Evolutionary conservation across 2,329 filamentous ascomycete species (phyloP).

Genomic region (Fusarium sp.): DNA sequence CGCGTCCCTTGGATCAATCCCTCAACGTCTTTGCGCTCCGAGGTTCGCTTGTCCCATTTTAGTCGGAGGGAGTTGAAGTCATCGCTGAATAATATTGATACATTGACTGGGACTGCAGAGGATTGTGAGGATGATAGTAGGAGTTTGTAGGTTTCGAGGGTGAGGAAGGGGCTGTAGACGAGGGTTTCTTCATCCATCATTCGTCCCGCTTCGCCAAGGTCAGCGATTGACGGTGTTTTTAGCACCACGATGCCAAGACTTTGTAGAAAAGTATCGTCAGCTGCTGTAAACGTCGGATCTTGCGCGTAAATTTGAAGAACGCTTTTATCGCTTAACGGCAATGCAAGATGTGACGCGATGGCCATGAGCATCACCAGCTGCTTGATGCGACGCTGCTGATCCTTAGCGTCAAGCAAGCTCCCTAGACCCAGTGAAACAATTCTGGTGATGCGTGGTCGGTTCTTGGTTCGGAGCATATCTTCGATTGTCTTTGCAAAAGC

Average conservation of each 20-base stretch:
- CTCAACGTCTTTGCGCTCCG: slow-evolving; percentile 39
- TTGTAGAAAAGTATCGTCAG: slow-evolving; percentile 35
- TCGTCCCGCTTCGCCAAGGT: slow-evolving; percentile 37
- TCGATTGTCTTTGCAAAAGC: slow-evolving; percentile 27
- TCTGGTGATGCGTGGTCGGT: slow-evolving; percentile 30
- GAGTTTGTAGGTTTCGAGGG: slow-evolving; percentile 37
- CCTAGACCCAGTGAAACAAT: slow-evolving; percentile 38
- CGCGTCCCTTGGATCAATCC: slow-evolving; percentile 30
- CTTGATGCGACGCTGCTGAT: slow-evolving; percentile 41
- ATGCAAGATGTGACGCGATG: slow-evolving; percentile 29
- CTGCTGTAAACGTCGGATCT: slow-evolving; percentile 39
- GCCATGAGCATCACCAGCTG: slow-evolving; percentile 39
- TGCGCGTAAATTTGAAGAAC: slow-evolving; percentile 32
- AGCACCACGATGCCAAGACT: slow-evolving; percentile 32
- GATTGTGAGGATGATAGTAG: slow-evolving; percentile 17
- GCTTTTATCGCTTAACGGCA: neutral
- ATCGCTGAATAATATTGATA: slow-evolving; percentile 38
- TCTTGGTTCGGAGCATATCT: slow-evolving; percentile 34
- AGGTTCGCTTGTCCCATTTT: slow-evolving; percentile 43
- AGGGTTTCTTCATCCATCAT: slow-evolving; percentile 39
- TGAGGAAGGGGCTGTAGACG: slow-evolving; percentile 44
- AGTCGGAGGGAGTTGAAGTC: slow-evolving; percentile 41
- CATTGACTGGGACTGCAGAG: neutral
- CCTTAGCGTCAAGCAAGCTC: slow-evolving; percentile 34
- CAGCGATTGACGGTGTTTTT: slow-evolving; percentile 28